Base-by-base conservation (phyloP, 352 stramenopile species). In the Globisporangium nodosum region DNA sequence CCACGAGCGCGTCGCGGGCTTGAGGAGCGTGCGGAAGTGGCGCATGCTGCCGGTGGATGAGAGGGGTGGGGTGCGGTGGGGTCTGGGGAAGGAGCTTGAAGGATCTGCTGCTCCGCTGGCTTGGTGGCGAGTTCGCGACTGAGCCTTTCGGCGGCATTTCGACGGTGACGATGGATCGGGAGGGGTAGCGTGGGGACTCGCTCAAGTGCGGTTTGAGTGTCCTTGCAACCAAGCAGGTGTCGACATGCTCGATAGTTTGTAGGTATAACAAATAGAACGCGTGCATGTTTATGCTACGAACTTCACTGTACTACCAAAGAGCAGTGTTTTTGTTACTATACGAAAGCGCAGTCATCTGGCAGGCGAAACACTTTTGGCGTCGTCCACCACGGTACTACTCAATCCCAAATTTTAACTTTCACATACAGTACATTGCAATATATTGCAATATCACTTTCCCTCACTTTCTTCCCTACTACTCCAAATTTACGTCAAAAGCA, bases 1-100 rank as follows among this genome's bases (percentile, higher is more conserved):
- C 69, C 66, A 73, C 33, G 63, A 60, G 35, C 69, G 69, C 45
- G 69, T 56, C 35, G 49, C 46, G 0, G 55, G 49, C 56, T 67
- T 60, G 56, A 60, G 21, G 8, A 60, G 46, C 55, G 49, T 35
- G 33, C 55, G 61, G 33, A 64, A 57, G 56, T 63, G 45, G 49
- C 40, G 43, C 58, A 64, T 63, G 27, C 20, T 58, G 24, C 9
- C 9, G 11, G 35, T 9, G 35, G 35, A 4, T 42, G 35, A 42
- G 35, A 18, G 35, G 35, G 11, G 11, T 6, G 35, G 3, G 8
- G 35, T 13, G 11, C 2, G 8, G 11, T 4, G 35, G 35, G 35
- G 35, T 16, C 9, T 1, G 18, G 12, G 42, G 42, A 12, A 8
- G 42, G 16, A 12, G 16, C 40, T 46, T 13, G 40, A 35, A 9